A percentile compares a stretch with the other conserved stretches of the same genome.
Evolutionary conservation across 1,139 yeast species (phyloP).

Genomic region (Pichia sp.): DNA sequence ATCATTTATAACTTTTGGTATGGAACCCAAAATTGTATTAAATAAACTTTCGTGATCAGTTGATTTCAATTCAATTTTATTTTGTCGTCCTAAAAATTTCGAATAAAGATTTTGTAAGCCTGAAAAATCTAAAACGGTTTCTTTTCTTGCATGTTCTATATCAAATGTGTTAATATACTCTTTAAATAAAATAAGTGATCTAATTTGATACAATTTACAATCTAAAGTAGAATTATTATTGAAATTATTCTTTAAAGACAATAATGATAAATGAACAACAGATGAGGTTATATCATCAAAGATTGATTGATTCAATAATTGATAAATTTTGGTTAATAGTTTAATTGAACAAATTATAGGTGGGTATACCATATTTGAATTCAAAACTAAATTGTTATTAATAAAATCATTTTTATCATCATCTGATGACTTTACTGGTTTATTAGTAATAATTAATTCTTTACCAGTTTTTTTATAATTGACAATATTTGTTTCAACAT

Average conservation of each 20-base stretch:
- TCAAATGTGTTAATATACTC: slow-evolving; percentile 74
- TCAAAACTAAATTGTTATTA: not conserved
- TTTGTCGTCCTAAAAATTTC: slow-evolving; percentile 18
- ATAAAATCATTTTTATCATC: too few relatives aligned
- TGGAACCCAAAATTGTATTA: slow-evolving; percentile 55
- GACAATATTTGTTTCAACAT: slow-evolving; percentile 60
- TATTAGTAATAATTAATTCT: slow-evolving; percentile 47
- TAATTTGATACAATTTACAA: slow-evolving; percentile 60
- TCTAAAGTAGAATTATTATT: slow-evolving; percentile 40
- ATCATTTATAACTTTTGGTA: slow-evolving; percentile 77
- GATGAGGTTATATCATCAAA: slow-evolving; percentile 89
- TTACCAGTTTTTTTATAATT: slow-evolving; percentile 61
- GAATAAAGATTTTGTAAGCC: slow-evolving; percentile 39
- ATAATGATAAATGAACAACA: slow-evolving; percentile 72
- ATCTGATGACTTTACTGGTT: not conserved
- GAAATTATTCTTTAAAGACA: slow-evolving; percentile 50
- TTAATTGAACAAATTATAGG: slow-evolving; percentile 71
- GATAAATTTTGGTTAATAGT: slow-evolving; percentile 71
- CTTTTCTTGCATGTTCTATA: slow-evolving; percentile 67
- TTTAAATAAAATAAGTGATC: slow-evolving; percentile 63
- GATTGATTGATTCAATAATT: slow-evolving; percentile 64
- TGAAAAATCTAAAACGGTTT: slow-evolving; percentile 56
- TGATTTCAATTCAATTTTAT: not conserved
- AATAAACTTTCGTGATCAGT: slow-evolving; percentile 31
- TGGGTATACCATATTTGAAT: slow-evolving; percentile 43